Base-by-base conservation (phyloP, 768 basidiomycete genomes). In the Basidioascus undulatus region DNA sequence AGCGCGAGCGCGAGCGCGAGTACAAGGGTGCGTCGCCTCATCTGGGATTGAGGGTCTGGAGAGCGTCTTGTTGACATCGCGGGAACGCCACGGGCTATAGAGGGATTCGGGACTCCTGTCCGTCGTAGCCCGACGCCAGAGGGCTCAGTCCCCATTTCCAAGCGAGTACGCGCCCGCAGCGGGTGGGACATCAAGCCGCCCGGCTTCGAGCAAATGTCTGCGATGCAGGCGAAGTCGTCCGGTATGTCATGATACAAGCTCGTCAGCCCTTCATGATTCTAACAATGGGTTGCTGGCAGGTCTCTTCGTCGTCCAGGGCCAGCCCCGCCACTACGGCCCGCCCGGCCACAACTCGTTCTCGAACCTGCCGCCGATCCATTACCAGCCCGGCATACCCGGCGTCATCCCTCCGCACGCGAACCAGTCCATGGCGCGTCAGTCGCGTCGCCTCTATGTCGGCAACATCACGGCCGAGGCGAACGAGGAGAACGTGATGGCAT, bases 221-320 rank as follows among this genome's bases (percentile, higher is more conserved):
- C 89, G 13, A 68, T 84, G 65, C 86, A 94, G 56, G 92, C 92
- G n/a, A 98, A 98, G 59, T 78, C 84, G 62, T 94, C 87, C 32
- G 92, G 89, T 83, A 49, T 38, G 65, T 50, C 23, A 3, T 2
- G 21, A 36, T 26, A 12, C 16, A 31, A 4, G 20, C 42, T 19
- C 26, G 28, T 9, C 27, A 32, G n/a, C 19, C 28, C 10, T 23
- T 32, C 32, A 7, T 25, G 15, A 28, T 28, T 43, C 38, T 24
- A 5, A 6, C 21, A 38, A 16, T 46, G 18, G 40, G 32, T 12
- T 53, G 32, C 41, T 39, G 46, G 13, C 51, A 83, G 89, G 92
- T 45, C 66, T 92, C 46, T 94, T 94, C 67, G 87, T 89, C 54
- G 72, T 94, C 40, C 92, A 92, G 33, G 86, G 87, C 35, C 53